These are phyloP conservation scores for Bipolaris gigantea DNA, from an alignment of 2,329 filamentous ascomycete species.

Conservation along the genomic window DNA sequence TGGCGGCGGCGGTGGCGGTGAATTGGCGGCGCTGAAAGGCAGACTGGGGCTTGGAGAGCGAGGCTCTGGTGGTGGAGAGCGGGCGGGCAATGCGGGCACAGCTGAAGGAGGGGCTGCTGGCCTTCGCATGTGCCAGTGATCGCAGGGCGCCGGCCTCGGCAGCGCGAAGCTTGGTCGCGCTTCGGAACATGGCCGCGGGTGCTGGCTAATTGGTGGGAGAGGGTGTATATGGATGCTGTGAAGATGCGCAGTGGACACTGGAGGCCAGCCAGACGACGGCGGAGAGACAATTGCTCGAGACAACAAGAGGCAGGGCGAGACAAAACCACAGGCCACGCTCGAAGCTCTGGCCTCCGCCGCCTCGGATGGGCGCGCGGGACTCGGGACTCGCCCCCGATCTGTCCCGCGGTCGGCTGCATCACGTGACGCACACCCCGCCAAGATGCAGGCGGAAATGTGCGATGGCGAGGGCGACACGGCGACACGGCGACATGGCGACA, in stretches of 20 bases:
- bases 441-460: background rate
- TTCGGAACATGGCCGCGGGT: constrained; percentile 39
- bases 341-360: constrained; percentile 9
- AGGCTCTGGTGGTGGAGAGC: constrained; percentile 32
- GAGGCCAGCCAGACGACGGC: constrained; percentile 1
- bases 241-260: constrained; percentile 4
- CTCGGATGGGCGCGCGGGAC: background rate
- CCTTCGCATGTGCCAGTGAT: constrained; percentile 42
- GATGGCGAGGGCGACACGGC: background rate
- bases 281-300: constrained; percentile 2
- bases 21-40: constrained; percentile 36
- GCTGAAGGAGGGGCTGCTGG: constrained; percentile 36
- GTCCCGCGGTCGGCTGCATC: background rate
- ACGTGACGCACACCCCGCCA: constrained; percentile 5
- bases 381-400: constrained; percentile 5
- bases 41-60: constrained; percentile 23
- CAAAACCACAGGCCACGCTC: background rate
- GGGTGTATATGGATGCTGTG: constrained; percentile 4
- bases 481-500: background rate
- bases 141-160: constrained; percentile 41
- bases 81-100: constrained; percentile 26
- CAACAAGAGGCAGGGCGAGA: background rate
- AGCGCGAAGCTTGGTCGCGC: constrained; percentile 37
- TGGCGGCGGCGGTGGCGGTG: constrained; percentile 37
- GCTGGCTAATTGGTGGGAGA: constrained; percentile 4